Evolutionary conservation across 371 early-diverging fungal genomes (phyloP).

Genomic region (Mucor lusitanicus): DNA sequence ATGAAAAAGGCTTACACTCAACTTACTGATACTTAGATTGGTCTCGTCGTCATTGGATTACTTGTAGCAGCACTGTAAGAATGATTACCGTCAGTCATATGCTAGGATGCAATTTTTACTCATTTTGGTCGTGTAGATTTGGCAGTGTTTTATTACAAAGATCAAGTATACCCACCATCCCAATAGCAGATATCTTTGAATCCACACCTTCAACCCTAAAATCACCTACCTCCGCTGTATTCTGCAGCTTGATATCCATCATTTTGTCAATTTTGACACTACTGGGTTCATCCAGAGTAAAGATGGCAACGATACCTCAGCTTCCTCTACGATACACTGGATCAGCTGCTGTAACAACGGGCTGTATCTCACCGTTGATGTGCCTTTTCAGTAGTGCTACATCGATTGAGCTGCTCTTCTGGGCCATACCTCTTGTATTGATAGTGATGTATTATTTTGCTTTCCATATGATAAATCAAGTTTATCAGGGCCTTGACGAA

Average conservation of each 20-base stretch:
- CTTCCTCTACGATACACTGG: neutral
- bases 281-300: neutral
- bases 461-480: slow-evolving; percentile 35
- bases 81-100: neutral
- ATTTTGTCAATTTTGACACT: slow-evolving; percentile 15
- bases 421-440: slow-evolving; percentile 32
- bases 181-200: slow-evolving; percentile 21
- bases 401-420: slow-evolving; percentile 28
- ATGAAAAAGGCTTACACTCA: neutral
- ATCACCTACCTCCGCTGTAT: slow-evolving; percentile 1
- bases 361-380: slow-evolving; percentile 16
- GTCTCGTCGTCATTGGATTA: slow-evolving; percentile 25
- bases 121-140: slow-evolving; percentile 14
- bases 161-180: slow-evolving; percentile 17
- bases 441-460: slow-evolving; percentile 21
- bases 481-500: slow-evolving; percentile 33
- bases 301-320: neutral
- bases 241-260: slow-evolving; percentile 9
- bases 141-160: slow-evolving; percentile 18
- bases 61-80: slow-evolving; percentile 30
- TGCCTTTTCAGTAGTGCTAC: slow-evolving; percentile 14
- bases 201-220: slow-evolving; percentile 8
- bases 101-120: neutral
- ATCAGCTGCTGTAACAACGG: slow-evolving; percentile 7
- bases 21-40: slow-evolving; percentile 15